Percentiles rank a stretch among this genome's conserved stretches.
Evolutionary conservation across 129 eudicot species (phyloP).

Genomic region (Calendula officinalis): DNA sequence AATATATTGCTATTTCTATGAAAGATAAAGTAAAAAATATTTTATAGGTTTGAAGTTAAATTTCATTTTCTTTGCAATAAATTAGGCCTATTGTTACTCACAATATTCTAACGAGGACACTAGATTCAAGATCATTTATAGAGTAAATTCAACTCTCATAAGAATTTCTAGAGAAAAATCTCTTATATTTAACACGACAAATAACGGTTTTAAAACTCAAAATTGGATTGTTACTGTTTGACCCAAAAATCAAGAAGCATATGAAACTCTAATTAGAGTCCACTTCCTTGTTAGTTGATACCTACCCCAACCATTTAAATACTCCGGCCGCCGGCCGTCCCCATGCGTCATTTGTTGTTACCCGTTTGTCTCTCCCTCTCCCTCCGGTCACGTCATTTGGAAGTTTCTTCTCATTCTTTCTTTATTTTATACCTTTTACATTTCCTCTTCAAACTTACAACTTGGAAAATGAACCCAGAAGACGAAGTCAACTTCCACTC

Average conservation of each 20-base stretch:
- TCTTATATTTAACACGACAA: too few relatives aligned
- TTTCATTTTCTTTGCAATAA: too few relatives aligned
- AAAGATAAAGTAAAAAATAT: too few relatives aligned
- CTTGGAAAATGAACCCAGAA: conserved; percentile 32
- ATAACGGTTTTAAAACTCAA: too few relatives aligned
- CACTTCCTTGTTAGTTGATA: conserved; percentile 11
- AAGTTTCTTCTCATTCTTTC: conserved; percentile 24
- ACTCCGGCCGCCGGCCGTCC: conserved; percentile 13
- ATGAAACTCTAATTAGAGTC: conserved; percentile 22
- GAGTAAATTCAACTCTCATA: too few relatives aligned
- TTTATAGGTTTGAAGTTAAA: too few relatives aligned
- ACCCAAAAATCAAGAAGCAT: background rate
- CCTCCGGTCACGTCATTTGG: conserved; percentile 28
- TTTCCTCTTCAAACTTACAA: conserved; percentile 23
- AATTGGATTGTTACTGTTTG: background rate
- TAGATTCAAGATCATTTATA: too few relatives aligned
- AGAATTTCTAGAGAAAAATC: too few relatives aligned
- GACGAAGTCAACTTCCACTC: conserved; percentile 42
- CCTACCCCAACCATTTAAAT: conserved; percentile 9
- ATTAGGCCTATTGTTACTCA: too few relatives aligned
- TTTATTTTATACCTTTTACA: conserved; percentile 5
- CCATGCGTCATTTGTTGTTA: conserved; percentile 21
- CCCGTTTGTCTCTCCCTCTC: conserved; percentile 14
- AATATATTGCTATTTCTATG: too few relatives aligned
- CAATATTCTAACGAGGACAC: too few relatives aligned